These are phyloP conservation scores for Sindora glabra DNA, from an alignment of 306 rosid species.

Conservation along the genomic window DNA sequence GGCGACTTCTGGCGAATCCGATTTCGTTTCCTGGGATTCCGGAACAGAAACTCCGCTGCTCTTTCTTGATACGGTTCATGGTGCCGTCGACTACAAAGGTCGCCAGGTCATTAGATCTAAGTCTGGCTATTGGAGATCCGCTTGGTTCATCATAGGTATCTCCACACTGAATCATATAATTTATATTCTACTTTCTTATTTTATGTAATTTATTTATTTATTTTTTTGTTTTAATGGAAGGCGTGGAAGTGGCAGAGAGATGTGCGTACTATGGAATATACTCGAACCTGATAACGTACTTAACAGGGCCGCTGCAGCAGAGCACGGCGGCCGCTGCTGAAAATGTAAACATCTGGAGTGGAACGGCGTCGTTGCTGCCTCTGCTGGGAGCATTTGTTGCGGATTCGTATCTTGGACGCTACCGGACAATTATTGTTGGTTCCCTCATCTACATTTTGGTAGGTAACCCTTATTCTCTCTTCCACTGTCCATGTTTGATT, in stretches of 20 bases:
- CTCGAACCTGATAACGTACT: constrained; percentile 30
- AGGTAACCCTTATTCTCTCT: not conserved
- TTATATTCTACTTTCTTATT: not conserved
- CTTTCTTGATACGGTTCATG: constrained; percentile 17
- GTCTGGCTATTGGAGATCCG: constrained; percentile 49
- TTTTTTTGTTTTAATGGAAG: not conserved
- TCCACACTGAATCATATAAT: not conserved
- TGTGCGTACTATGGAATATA: constrained; percentile 28
- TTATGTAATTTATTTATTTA: too few species aligned
- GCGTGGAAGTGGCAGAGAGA: constrained; percentile 32
- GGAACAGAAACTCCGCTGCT: constrained; percentile 2
- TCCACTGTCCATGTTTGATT: too few species aligned
- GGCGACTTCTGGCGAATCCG: not conserved
- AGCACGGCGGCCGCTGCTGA: constrained; percentile 25
- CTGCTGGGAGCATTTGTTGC: constrained; percentile 27
- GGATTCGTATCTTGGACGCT: constrained; percentile 31
- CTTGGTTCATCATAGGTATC: constrained; percentile 33
- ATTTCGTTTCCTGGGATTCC: not conserved
- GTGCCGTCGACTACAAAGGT: constrained; percentile 27
- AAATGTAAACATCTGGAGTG: constrained; percentile 23
- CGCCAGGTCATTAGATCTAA: constrained; percentile 7
- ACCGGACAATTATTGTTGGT: constrained; percentile 19
- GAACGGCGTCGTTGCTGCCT: constrained; percentile 26
- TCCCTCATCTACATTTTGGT: constrained; percentile 29
- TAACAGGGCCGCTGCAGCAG: constrained; percentile 31